Evolutionary conservation across 73 alveolate species (phyloP).

Genomic region (Blepharisma japonicum): DNA sequence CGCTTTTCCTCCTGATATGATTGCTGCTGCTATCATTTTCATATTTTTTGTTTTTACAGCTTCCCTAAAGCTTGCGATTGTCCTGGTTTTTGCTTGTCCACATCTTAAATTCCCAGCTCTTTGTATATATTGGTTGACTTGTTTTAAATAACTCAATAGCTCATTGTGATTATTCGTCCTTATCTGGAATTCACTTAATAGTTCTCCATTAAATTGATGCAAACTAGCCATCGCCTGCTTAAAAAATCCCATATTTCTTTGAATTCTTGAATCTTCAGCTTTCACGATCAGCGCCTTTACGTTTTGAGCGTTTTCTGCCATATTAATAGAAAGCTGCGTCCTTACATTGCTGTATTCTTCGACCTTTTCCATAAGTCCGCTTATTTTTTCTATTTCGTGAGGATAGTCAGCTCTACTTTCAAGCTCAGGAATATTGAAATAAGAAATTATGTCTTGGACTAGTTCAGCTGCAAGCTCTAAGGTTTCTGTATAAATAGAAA

Average conservation of each 20-base stretch:
- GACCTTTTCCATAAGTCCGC: conserved; percentile 44
- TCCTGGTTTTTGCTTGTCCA: conserved; percentile 41
- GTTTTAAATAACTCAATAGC: conserved; percentile 42
- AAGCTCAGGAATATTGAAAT: conserved; percentile 59
- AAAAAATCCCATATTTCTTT: conserved; percentile 49
- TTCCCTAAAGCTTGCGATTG: background rate
- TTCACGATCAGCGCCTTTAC: conserved; percentile 77
- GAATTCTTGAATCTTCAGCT: conserved; percentile 78
- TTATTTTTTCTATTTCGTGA: conserved; percentile 46
- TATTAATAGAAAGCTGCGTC: conserved; percentile 79
- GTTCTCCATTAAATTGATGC: conserved; percentile 53
- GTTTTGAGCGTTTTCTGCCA: conserved; percentile 72
- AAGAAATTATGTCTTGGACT: conserved; percentile 63
- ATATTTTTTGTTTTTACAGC: conserved; percentile 8
- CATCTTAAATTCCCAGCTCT: conserved; percentile 55
- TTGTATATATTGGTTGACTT: conserved; percentile 49
- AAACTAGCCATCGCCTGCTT: conserved; percentile 44
- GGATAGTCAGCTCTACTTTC: conserved; percentile 54
- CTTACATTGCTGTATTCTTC: conserved; percentile 65
- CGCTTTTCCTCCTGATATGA: background rate
- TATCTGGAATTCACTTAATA: conserved; percentile 55
- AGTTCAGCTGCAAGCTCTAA: conserved; percentile 83
- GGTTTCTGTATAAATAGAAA: conserved; percentile 62
- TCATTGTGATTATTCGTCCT: conserved; percentile 60
- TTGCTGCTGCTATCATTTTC: background rate